phyloP scores from a whole-genome alignment of 805 yeast species.

The Komagataella ulmi region DNA sequence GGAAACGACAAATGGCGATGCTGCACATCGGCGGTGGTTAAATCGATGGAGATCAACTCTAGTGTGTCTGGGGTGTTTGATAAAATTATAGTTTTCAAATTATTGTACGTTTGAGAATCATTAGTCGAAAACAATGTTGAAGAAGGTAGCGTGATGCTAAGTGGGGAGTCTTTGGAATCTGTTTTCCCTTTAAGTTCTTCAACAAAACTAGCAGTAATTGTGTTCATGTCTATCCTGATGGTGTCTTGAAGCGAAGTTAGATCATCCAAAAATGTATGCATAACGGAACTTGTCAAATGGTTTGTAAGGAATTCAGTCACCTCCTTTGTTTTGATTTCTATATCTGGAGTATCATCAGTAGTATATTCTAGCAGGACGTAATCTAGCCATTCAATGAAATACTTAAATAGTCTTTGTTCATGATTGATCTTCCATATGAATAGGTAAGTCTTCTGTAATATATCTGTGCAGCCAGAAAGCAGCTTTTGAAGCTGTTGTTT shows the following conservation, averaged over 20 bases:
- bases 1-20: neutral
- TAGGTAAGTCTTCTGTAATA: conserved; percentile 5
- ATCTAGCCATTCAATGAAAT: conserved; percentile 30
- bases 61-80: neutral
- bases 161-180: neutral
- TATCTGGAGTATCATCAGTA: conserved; percentile 20
- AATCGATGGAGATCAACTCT: neutral
- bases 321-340: conserved; percentile 11
- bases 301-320: conserved; percentile 18
- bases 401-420: conserved; percentile 31
- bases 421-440: conserved; percentile 17
- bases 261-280: neutral
- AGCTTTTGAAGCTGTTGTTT: neutral
- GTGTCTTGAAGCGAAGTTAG: neutral
- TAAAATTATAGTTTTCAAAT: neutral
- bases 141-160: neutral
- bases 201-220: conserved; percentile 3
- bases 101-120: neutral
- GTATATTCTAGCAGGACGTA: conserved; percentile 21
- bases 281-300: conserved; percentile 4
- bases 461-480: neutral
- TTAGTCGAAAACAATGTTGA: neutral
- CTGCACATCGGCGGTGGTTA: neutral
- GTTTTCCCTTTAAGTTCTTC: neutral
- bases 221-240: neutral